A percentile compares a stretch with the other conserved stretches of the same genome.
Evolutionary conservation across 2,329 filamentous ascomycete genomes (phyloP).

Genomic region (Colletotrichum camelliae): DNA sequence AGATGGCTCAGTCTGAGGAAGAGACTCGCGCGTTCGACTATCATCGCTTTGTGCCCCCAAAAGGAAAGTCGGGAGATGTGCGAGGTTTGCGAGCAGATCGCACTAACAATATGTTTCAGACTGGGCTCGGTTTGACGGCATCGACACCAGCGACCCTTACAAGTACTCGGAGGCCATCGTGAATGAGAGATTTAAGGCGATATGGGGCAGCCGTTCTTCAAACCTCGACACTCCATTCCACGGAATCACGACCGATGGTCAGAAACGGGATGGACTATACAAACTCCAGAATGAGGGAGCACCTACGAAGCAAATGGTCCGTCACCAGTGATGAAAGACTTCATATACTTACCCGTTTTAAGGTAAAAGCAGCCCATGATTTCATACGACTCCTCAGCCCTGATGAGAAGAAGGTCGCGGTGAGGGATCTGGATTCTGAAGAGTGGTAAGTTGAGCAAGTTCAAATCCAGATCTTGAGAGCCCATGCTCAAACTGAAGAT

Average conservation of each 20-base stretch:
- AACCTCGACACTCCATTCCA: not conserved
- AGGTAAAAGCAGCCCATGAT: not conserved
- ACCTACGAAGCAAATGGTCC: not conserved
- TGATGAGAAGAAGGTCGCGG: not conserved
- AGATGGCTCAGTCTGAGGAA: not conserved
- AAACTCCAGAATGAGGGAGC: not conserved
- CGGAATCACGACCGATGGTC: not conserved
- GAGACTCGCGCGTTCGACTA: not conserved
- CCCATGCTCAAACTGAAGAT: not conserved
- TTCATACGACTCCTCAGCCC: not conserved
- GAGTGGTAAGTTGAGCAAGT: not conserved
- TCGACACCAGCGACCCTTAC: not conserved
- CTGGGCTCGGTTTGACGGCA: not conserved
- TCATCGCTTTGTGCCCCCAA: not conserved
- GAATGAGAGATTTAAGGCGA: not conserved
- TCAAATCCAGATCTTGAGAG: rapidly evolving
- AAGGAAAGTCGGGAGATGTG: not conserved
- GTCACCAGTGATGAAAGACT: not conserved
- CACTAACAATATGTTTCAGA: not conserved
- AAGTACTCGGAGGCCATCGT: not conserved
- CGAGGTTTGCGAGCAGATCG: not conserved
- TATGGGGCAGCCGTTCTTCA: not conserved
- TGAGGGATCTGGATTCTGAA: not conserved
- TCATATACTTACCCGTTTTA: rapidly evolving
- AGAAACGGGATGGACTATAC: not conserved